These are phyloP conservation scores for Phytophthora melonis DNA, from an alignment of 352 stramenopile species.

Conservation along the genomic window DNA sequence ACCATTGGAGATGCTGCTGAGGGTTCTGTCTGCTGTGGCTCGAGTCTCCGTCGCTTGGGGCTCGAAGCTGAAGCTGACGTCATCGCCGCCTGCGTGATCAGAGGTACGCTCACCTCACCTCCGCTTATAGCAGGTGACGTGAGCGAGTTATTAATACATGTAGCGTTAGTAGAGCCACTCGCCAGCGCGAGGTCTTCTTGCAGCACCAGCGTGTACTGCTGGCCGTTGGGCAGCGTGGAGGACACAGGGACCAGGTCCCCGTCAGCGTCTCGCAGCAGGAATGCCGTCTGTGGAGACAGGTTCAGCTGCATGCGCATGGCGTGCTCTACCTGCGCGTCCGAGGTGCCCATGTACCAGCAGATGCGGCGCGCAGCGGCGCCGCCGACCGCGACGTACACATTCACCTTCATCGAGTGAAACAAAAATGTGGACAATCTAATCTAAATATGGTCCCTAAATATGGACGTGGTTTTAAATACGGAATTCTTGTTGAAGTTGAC, in stretches of 20 bases:
- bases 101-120: conserved; percentile 1
- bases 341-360: conserved; percentile 66
- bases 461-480: background rate
- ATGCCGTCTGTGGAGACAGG: conserved; percentile 28
- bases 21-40: conserved; percentile 4
- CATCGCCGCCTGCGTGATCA: conserved; percentile 19
- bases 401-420: conserved; percentile 29
- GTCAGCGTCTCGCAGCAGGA: conserved; percentile 58
- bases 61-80: conserved; percentile 15
- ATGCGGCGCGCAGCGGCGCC: conserved; percentile 38
- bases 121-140: background rate
- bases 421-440: too few species aligned
- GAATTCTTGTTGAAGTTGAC: conserved; percentile 13
- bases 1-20: conserved; percentile 4
- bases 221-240: conserved; percentile 41
- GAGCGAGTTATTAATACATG: conserved; percentile 14
- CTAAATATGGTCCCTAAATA: background rate
- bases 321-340: conserved; percentile 54
- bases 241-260: conserved; percentile 57
- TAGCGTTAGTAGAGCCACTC: background rate
- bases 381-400: conserved; percentile 30
- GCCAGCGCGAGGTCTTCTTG: conserved; percentile 10
- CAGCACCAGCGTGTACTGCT: conserved; percentile 46
- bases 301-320: conserved; percentile 53
- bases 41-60: conserved; percentile 28